Conservation (phyloP, 2,329 filamentous ascomycete genomes). For the Plectosphaerella cucumerina region DNA sequence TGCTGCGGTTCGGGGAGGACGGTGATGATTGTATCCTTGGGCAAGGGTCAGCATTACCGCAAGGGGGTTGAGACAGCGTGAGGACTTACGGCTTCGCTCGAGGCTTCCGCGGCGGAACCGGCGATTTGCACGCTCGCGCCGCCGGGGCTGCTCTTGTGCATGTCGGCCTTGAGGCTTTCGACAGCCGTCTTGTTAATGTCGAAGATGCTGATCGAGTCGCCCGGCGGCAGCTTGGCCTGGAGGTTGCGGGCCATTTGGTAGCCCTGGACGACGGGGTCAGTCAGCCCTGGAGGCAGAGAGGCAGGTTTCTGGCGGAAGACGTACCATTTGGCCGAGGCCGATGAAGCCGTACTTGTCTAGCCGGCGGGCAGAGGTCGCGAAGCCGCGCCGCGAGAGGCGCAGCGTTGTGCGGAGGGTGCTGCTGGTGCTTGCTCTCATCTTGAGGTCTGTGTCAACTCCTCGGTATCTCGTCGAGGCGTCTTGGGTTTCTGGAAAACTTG, state of each 20-base stretch:
- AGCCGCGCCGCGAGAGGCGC: constrained; percentile 38
- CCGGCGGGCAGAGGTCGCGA: constrained; percentile 42
- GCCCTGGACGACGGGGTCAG: constrained; percentile 42
- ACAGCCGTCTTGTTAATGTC: constrained; percentile 51
- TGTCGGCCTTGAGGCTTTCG: constrained; percentile 42
- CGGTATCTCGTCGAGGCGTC: not conserved
- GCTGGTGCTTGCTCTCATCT: not conserved
- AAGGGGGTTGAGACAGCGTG: not conserved
- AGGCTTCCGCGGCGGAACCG: constrained; percentile 41
- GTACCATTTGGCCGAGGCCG: constrained; percentile 58
- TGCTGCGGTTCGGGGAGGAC: constrained; percentile 87
- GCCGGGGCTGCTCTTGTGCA: constrained; percentile 32
- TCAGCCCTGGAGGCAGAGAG: not conserved
- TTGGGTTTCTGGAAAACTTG: not conserved
- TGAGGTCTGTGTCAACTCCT: not conserved
- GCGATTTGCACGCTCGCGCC: constrained; percentile 45
- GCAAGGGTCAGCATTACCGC: not conserved
- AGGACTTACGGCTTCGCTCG: constrained; percentile 46
- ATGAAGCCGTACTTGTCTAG: constrained; percentile 55
- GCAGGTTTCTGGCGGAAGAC: constrained; percentile 9
- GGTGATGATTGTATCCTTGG: constrained; percentile 79
- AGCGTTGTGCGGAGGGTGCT: constrained; percentile 17
- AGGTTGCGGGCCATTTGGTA: constrained; percentile 62
- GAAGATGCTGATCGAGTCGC: constrained; percentile 48
- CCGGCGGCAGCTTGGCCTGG: constrained; percentile 48